Conservation (phyloP, 202 grass and related monocot genomes). For the Schoenoplectus triqueter region DNA sequence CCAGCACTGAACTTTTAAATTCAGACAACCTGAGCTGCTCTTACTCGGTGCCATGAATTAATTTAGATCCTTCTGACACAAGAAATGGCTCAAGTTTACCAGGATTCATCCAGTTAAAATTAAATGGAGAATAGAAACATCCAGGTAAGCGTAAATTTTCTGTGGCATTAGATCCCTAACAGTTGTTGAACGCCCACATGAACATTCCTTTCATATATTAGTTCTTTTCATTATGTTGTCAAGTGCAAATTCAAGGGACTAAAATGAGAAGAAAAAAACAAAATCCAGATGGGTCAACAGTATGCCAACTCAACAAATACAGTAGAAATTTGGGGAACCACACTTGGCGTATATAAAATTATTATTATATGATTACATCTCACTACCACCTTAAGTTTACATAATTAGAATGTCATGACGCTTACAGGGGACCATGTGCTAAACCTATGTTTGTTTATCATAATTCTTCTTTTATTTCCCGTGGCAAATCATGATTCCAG, state of each 20-base stretch:
- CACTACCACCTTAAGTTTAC: neutral
- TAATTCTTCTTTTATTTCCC: neutral
- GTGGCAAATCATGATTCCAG: conserved; percentile 26
- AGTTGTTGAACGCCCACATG: neutral
- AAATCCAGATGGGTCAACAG: conserved; percentile 5
- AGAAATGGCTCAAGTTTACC: neutral
- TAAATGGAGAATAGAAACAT: neutral
- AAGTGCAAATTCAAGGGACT: neutral
- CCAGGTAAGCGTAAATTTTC: neutral
- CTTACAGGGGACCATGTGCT: conserved; percentile 27
- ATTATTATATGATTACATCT: neutral
- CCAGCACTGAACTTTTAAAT: neutral
- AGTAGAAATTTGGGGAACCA: neutral
- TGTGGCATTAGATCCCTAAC: neutral
- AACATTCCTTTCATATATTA: neutral
- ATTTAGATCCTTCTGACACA: neutral
- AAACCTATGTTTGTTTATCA: conserved; percentile 5
- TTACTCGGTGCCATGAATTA: neutral
- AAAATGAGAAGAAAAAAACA: neutral
- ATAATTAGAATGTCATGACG: neutral
- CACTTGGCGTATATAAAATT: neutral
- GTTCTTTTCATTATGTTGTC: neutral
- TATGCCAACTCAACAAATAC: conserved; percentile 22
- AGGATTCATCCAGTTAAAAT: neutral
- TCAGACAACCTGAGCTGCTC: no score